Evolutionary conservation across 2,329 filamentous ascomycete species (phyloP).

Genomic region (Zymoseptoria brevis): DNA sequence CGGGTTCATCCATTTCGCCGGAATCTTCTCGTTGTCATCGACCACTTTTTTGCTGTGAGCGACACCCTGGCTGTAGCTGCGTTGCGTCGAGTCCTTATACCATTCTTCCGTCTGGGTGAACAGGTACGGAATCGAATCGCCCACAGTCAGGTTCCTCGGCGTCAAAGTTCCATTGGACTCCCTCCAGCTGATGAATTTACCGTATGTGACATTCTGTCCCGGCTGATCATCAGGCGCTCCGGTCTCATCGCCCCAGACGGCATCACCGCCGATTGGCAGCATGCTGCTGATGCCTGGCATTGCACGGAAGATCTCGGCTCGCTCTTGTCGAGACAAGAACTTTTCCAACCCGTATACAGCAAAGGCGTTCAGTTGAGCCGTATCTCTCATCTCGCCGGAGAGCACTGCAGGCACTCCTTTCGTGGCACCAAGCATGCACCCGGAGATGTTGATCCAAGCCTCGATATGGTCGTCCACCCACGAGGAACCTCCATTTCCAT

Average conservation of each 20-base stretch:
- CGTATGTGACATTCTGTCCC: conserved; percentile 65
- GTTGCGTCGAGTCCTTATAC: conserved; percentile 67
- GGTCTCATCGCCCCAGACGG: conserved; percentile 84
- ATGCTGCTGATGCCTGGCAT: conserved; percentile 97
- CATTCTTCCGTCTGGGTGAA: conserved; percentile 72
- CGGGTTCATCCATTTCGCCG: conserved; percentile 84
- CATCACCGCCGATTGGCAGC: conserved; percentile 87
- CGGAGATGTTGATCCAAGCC: conserved; percentile 96
- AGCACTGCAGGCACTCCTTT: conserved; percentile 87
- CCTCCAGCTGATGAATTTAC: conserved; percentile 79
- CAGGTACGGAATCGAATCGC: conserved; percentile 68
- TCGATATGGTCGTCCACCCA: conserved; percentile 91
- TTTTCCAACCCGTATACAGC: conserved; percentile 96
- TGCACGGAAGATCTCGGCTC: conserved; percentile 86
- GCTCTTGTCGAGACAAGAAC: conserved; percentile 82
- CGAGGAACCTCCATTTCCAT: conserved; percentile 69
- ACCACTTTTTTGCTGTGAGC: conserved; percentile 74
- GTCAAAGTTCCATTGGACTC: conserved; percentile 51
- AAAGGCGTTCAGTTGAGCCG: conserved; percentile 89
- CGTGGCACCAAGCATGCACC: conserved; percentile 91
- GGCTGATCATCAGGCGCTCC: conserved; percentile 83
- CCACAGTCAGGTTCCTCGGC: conserved; percentile 67
- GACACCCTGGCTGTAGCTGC: conserved; percentile 80
- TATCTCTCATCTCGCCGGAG: conserved; percentile 97
- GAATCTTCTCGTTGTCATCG: conserved; percentile 51